Base-by-base conservation (phyloP, 805 yeast genomes). In the Sungouiella blattae region DNA sequence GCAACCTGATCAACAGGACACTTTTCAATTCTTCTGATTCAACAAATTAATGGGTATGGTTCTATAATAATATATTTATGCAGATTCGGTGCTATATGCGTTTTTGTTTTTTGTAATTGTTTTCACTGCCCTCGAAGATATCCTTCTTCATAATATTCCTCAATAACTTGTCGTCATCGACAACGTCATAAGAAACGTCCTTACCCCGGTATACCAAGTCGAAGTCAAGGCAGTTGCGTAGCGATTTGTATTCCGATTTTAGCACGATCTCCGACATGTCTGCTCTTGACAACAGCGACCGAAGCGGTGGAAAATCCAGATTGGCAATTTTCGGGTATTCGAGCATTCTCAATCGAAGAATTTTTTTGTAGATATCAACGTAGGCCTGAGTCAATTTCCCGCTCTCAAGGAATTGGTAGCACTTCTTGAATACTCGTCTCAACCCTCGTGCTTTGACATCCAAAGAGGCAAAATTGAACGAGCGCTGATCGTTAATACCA, bases 91-190 rank as follows among this genome's bases (percentile, higher is more conserved):
- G 9, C 22, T 20, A 20, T 20, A 7, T 9, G 6, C 6, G 22
- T 20, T 20, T 20, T 12, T 44, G 50, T 6, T 49, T 53, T 12
- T 50, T 54, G 9, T 52, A 52, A 28, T 55, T 42, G 6, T 43
- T 21, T 27, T 35, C 32, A 14, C 35, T 28, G 12, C 36, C 49
- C 18, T 37, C 49, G 27, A 44, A 39, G 5, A 43, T 28, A 27
- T 56, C 52, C 44, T 80, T 69, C 52, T 82, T 83, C 39, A 77
- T 41, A 17, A 83, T 71, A 49, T 79, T 80, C 36, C 76, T 68
- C 30, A 79, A 54, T 28, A 83, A 53, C 52, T 79, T 81, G 1
- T 66, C 74, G 58, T 83, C 88, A 5, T 72, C 75, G 22, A 83
- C 73, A 20, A 72, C 40, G 33, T 57, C 60, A 43, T 65, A 74